Base-by-base conservation (phyloP, 2,329 filamentous ascomycete species). In the Penicillium crustosum region DNA sequence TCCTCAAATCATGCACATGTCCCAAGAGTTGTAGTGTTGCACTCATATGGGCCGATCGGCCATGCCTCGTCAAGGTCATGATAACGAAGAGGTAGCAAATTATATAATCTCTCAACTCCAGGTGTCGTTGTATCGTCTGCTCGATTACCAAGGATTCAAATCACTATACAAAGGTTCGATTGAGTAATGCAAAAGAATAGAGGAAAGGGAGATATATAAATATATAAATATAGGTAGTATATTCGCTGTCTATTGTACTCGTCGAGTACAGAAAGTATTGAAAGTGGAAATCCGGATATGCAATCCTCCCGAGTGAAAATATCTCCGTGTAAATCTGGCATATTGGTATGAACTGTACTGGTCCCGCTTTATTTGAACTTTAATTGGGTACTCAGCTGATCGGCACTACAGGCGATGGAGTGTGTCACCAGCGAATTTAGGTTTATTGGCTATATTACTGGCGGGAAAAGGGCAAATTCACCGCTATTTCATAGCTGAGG, bases 11-110 rank as follows among this genome's bases (percentile, higher is more conserved):
- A 15, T 39, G 56, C 10, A 57, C 35, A 2, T 41, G 42, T 50
- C 48, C 61, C 42, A 45, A 55, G 6, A 57, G 38, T n/a, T 49
- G 49, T 2, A 61, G 53, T 10, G 59, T 61, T 21, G 56, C 48
- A 38, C 41, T 51, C 31, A 36, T 44, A 29, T 63, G 59, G 38
- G 56, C 43, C 10, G 43, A 29, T 29, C 19, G 25, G 25, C 6
- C 27, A 9, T 29, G 43, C 3, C 43, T 45, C 6, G n/a, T 45
- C 17, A 45, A 10, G 25, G 43, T 45, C 25, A 45, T 29, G 17
- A 29, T 17, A 19, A 29, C 6, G 0, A 12, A 29, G 6, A 19
- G 17, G 6, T 2, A 44, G 25, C 6, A 45, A 29, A 29, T 10
- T 8, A 19, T 19, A 29, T 29, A 44, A 12, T 29, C 6, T 6